Evolutionary conservation across 768 basidiomycete species (phyloP).

Genomic region (Termitomyces sp.): DNA sequence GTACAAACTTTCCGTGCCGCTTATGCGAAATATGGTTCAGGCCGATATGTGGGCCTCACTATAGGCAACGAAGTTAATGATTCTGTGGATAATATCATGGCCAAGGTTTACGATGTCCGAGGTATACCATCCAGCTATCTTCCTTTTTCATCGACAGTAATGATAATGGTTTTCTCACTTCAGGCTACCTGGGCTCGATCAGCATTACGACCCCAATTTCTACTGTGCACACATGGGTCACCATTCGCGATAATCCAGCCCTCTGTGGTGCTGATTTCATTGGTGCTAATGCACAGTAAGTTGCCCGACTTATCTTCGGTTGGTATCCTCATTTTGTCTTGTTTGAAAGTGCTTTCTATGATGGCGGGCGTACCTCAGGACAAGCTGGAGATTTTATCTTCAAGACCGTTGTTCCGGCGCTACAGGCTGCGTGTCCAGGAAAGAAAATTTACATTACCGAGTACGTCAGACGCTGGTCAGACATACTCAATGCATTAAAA

Average conservation of each 20-base stretch:
- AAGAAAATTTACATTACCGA: conserved; percentile 32
- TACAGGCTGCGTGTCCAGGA: conserved; percentile 30
- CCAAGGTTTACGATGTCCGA: conserved; percentile 29
- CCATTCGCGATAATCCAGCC: conserved; percentile 24
- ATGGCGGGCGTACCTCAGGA: conserved; percentile 23
- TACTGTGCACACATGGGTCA: conserved; percentile 33
- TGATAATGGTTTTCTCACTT: not conserved
- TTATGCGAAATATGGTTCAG: conserved; percentile 24
- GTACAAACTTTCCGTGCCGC: conserved; percentile 29
- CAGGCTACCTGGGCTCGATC: conserved; percentile 27
- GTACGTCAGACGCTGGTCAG: conserved; percentile 12
- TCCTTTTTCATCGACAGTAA: too few relatives aligned
- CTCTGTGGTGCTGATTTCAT: conserved; percentile 32
- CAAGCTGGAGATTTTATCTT: conserved; percentile 33
- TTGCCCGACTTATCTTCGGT: not conserved
- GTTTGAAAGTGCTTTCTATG: conserved; percentile 28
- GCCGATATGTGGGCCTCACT: conserved; percentile 28
- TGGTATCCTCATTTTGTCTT: not conserved
- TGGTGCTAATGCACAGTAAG: conserved; percentile 35
- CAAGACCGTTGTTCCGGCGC: conserved; percentile 31
- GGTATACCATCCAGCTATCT: conserved; percentile 15
- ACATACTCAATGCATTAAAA: not conserved
- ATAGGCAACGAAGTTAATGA: conserved; percentile 35
- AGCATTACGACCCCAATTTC: conserved; percentile 30
- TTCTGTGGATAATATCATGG: conserved; percentile 25